These are phyloP conservation scores for Pseudozyma sp. DNA, from an alignment of 1,284 basidiomycete species.

Conservation along the genomic window DNA sequence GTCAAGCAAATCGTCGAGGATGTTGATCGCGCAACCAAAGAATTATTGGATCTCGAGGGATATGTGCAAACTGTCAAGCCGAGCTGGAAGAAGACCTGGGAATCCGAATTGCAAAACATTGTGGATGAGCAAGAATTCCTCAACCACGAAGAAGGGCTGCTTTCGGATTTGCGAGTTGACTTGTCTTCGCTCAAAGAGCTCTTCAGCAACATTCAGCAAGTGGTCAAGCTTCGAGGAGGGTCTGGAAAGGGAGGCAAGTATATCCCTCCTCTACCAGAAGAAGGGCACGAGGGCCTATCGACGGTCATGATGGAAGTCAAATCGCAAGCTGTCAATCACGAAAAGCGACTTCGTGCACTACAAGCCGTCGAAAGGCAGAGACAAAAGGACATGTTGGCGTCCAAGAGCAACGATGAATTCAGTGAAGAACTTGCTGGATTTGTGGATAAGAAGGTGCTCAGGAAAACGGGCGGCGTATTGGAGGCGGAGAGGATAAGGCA, in stretches of 20 bases:
- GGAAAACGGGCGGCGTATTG: constrained; percentile 64
- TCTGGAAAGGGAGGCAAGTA: constrained; percentile 50
- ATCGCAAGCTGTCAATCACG: constrained; percentile 65
- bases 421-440: constrained; percentile 66
- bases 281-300: constrained; percentile 64
- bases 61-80: constrained; percentile 91
- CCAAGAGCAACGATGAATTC: constrained; percentile 64
- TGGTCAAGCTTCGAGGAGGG: constrained; percentile 63
- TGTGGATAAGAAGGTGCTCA: constrained; percentile 64
- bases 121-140: constrained; percentile 97
- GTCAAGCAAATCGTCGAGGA: constrained; percentile 82
- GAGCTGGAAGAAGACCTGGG: constrained; percentile 99
- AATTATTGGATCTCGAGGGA: constrained; percentile 82
- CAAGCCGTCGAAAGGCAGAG: constrained; percentile 65
- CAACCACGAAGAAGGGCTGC: constrained; percentile 69
- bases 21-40: constrained; percentile 77
- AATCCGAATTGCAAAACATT: constrained; percentile 92
- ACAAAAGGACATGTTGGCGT: constrained; percentile 54
- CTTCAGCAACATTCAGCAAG: constrained; percentile 67
- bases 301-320: constrained; percentile 69
- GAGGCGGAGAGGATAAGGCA: constrained; percentile 65
- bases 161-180: constrained; percentile 65
- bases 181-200: constrained; percentile 62
- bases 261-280: constrained; percentile 64
- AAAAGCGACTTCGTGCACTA: constrained; percentile 65